Evolutionary conservation across 768 basidiomycete species (phyloP).

Genomic region (Russula dissimulans): DNA sequence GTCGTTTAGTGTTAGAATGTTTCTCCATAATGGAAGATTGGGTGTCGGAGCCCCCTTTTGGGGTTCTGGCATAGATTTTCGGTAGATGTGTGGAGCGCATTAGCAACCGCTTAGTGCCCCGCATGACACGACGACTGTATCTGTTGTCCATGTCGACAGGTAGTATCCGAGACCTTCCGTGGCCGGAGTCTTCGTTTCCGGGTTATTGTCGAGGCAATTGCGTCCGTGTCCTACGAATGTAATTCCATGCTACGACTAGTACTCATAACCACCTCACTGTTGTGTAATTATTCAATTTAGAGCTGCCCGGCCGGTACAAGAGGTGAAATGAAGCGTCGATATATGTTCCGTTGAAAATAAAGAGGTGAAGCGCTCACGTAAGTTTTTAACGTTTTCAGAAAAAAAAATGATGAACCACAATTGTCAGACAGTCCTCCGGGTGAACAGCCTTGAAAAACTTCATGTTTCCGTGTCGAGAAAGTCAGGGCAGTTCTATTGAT

Average conservation of each 20-base stretch:
- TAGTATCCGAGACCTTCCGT: neutral
- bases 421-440: conserved; percentile 5
- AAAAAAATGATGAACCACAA: neutral
- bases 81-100: neutral
- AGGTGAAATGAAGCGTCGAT: neutral
- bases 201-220: neutral
- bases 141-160: too few species aligned
- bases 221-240: neutral
- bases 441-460: conserved; percentile 15
- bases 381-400: neutral
- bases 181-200: neutral
- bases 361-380: neutral
- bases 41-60: neutral
- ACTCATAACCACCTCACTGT: neutral
- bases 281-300: neutral
- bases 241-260: neutral
- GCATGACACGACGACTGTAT: neutral
- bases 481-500: neutral
- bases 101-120: neutral
- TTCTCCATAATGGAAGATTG: neutral
- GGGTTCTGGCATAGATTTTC: neutral
- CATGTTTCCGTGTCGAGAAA: neutral
- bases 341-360: neutral
- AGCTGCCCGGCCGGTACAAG: too few species aligned
- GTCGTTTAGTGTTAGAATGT: neutral